These are phyloP conservation scores for Pichia exigua DNA, from an alignment of 805 yeast species.

Conservation along the genomic window DNA sequence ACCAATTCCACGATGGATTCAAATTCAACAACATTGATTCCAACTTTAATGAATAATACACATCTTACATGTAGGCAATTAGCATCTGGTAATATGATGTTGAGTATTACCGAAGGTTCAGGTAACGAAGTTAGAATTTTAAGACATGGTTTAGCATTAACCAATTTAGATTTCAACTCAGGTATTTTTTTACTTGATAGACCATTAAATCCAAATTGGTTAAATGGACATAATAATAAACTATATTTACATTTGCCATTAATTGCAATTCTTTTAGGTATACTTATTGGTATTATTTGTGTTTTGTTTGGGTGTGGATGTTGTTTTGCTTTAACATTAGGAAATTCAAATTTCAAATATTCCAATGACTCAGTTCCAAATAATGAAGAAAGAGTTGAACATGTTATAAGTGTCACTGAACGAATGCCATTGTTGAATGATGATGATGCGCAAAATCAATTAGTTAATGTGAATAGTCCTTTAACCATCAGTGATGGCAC, in stretches of 20 bases:
- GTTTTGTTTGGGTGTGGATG: constrained; percentile 29
- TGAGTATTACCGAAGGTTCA: constrained; percentile 39
- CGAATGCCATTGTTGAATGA: constrained; percentile 8
- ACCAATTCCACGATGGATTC: constrained; percentile 6
- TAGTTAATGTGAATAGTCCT: not conserved
- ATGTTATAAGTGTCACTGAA: constrained; percentile 8
- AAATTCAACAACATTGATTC: constrained; percentile 20
- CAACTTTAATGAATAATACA: constrained; percentile 37
- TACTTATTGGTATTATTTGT: constrained; percentile 49
- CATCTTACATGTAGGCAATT: constrained; percentile 37
- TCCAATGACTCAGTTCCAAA: not conserved
- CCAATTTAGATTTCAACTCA: constrained; percentile 12
- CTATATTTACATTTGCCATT: constrained; percentile 58
- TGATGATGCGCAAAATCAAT: not conserved
- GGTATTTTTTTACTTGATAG: constrained; percentile 62
- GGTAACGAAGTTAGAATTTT: constrained; percentile 53
- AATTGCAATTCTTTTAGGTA: constrained; percentile 60
- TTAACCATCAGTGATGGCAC: not conserved
- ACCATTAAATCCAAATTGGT: constrained; percentile 62
- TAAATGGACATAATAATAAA: constrained; percentile 34
- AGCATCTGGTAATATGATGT: constrained; percentile 30
- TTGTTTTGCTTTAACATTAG: constrained; percentile 30
- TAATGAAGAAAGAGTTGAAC: not conserved
- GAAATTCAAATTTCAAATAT: constrained; percentile 11
- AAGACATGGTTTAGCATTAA: constrained; percentile 53